A percentile compares a stretch with the other conserved stretches of the same genome.
These are phyloP conservation scores for Croton laevigatus DNA, from an alignment of 441 rosid genomes.

Conservation along the genomic window DNA sequence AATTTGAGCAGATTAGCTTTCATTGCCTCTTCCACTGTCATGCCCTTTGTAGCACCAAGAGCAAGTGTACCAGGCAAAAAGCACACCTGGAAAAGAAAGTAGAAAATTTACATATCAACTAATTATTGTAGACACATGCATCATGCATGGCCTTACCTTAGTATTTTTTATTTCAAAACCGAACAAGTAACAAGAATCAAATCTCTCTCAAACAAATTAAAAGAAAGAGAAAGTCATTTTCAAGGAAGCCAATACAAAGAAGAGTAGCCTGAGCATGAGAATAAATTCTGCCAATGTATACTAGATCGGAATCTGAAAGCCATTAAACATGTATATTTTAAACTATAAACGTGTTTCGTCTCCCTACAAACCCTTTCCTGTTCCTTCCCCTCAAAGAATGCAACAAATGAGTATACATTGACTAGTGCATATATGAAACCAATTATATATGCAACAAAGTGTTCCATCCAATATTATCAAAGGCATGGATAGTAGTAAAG, in stretches of 20 bases:
- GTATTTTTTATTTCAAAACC: neutral
- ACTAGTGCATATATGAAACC: neutral
- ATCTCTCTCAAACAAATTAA: neutral
- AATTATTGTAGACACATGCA: neutral
- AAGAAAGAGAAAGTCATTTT: neutral
- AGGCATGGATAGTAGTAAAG: neutral
- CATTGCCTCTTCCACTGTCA: constrained; percentile 75
- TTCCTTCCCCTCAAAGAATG: neutral
- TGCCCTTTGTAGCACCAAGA: constrained; percentile 93
- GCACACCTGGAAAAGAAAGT: constrained; percentile 61
- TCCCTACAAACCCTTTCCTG: neutral
- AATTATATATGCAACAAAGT: constrained; percentile 3
- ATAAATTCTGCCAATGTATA: constrained; percentile 2
- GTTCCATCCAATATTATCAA: neutral
- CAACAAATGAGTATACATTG: neutral
- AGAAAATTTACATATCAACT: constrained; percentile 17
- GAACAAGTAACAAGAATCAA: neutral
- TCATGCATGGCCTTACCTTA: neutral
- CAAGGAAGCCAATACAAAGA: neutral
- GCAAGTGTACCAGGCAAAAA: constrained; percentile 95
- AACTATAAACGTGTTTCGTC: neutral
- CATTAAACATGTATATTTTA: neutral
- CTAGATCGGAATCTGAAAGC: neutral
- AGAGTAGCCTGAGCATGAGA: neutral
- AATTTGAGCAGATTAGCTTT: constrained; percentile 72